These are phyloP conservation scores for Bombardia bombarda DNA, from an alignment of 495 filamentous ascomycete genomes.

Conservation along the genomic window DNA sequence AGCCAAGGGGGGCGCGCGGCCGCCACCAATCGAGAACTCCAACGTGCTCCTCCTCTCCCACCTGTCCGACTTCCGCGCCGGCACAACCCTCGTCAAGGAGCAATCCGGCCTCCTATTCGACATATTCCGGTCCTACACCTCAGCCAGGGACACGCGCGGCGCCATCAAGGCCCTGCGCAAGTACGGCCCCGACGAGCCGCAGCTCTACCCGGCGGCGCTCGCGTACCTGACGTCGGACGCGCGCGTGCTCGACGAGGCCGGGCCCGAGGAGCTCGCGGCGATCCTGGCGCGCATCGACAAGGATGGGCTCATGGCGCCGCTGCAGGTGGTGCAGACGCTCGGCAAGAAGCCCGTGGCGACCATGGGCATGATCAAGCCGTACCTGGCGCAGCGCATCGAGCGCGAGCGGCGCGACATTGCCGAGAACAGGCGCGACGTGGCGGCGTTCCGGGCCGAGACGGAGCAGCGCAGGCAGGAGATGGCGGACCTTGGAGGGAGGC, in stretches of 20 bases:
- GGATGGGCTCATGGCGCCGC: conserved; percentile 86
- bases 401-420: conserved; percentile 78
- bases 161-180: conserved; percentile 82
- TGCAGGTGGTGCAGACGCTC: conserved; percentile 93
- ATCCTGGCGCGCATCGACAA: conserved; percentile 82
- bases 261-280: conserved; percentile 67
- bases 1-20: conserved; percentile 34
- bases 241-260: conserved; percentile 75
- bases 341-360: conserved; percentile 61
- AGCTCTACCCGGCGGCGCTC: conserved; percentile 86
- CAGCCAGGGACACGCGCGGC: conserved; percentile 83
- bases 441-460: conserved; percentile 81
- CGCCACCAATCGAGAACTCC: conserved; percentile 82
- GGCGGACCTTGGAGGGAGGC: conserved; percentile 63
- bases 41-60: conserved; percentile 90
- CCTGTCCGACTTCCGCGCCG: conserved; percentile 81
- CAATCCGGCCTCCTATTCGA: conserved; percentile 88
- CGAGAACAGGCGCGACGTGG: conserved; percentile 73
- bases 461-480: conserved; percentile 71
- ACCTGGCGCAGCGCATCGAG: conserved; percentile 81
- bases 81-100: conserved; percentile 86
- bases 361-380: conserved; percentile 94
- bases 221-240: conserved; percentile 88
- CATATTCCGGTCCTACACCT: conserved; percentile 94
- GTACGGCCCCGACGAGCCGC: conserved; percentile 87